A percentile compares a stretch with the other conserved stretches of the same genome.
phyloP scores from a whole-genome alignment of 805 yeast species.

The Candida nanaspora region DNA sequence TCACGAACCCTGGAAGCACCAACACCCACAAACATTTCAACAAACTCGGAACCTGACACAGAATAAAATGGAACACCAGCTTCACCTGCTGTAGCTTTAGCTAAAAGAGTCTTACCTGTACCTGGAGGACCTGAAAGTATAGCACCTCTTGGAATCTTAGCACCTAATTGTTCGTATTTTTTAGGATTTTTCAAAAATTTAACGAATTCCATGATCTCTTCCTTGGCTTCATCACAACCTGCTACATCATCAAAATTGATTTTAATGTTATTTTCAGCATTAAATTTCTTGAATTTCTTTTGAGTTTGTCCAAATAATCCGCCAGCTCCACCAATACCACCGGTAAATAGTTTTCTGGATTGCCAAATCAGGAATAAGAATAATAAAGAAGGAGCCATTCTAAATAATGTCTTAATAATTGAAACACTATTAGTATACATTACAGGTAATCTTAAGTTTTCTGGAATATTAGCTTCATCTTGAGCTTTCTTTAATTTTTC shows the following conservation, averaged over 20 bases:
- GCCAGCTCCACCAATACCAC: conserved; percentile 50
- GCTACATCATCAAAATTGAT: conserved; percentile 92
- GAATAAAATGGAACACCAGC: conserved; percentile 96
- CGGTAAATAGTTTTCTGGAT: conserved; percentile 46
- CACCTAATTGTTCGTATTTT: conserved; percentile 89
- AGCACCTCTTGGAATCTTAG: conserved; percentile 97
- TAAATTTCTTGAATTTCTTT: conserved; percentile 74
- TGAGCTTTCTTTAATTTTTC: conserved; percentile 72
- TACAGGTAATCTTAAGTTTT: conserved; percentile 70
- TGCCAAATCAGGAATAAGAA: conserved; percentile 74
- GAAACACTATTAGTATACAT: conserved; percentile 64
- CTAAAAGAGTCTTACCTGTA: conserved; percentile 95
- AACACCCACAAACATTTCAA: conserved; percentile 98
- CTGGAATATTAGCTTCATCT: conserved; percentile 58
- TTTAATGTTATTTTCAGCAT: conserved; percentile 85
- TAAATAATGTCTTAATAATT: conserved; percentile 53
- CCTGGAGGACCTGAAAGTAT: conserved; percentile 98
- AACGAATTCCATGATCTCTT: conserved; percentile 97
- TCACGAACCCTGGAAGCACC: conserved; percentile 99
- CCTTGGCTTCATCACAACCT: conserved; percentile 95
- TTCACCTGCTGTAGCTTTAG: conserved; percentile 99
- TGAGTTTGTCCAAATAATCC: conserved; percentile 69
- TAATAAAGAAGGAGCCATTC: conserved; percentile 75
- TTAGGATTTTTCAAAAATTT: conserved; percentile 84
- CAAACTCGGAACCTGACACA: conserved; percentile 96